Conservation (phyloP, 2,329 filamentous ascomycete genomes). For the Elsinoe arachidis region DNA sequence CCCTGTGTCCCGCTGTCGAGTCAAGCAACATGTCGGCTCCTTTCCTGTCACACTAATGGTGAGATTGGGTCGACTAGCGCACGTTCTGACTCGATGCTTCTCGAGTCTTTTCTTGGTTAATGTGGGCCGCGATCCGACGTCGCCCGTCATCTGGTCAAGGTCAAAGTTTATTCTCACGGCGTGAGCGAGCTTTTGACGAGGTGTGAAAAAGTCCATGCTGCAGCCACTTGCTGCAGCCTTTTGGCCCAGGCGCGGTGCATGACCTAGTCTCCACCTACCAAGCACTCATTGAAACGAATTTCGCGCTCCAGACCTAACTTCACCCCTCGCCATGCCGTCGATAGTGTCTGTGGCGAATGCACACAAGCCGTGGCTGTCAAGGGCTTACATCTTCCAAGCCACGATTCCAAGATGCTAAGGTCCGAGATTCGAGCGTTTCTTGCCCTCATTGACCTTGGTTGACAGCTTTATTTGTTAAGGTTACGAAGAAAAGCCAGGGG, state of each 20-base stretch:
- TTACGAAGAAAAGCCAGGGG: not conserved
- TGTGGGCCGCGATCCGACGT: conserved; percentile 3
- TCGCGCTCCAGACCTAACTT: not conserved
- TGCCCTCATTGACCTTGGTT: not conserved
- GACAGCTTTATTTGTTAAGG: not conserved
- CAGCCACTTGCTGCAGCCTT: not conserved
- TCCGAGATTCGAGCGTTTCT: not conserved
- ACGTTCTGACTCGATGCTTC: not conserved
- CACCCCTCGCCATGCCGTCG: not conserved
- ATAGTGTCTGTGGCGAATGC: not conserved
- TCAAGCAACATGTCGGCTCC: conserved; percentile 11
- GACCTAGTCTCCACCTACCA: not conserved
- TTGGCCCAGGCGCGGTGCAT: not conserved
- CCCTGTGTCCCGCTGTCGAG: not conserved
- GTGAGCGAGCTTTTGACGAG: not conserved
- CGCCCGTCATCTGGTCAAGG: conserved; percentile 8
- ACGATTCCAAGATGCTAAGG: not conserved
- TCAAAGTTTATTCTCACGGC: not conserved
- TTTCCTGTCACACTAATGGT: conserved; percentile 5
- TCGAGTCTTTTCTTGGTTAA: not conserved
- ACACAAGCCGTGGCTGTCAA: not conserved
- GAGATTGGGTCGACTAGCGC: conserved; percentile 5
- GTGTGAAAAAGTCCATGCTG: not conserved
- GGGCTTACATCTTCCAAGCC: not conserved
- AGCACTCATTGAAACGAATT: not conserved